These are phyloP conservation scores for Cladosporium cucumerinum DNA, from an alignment of 2,329 filamentous ascomycete species.

Conservation along the genomic window DNA sequence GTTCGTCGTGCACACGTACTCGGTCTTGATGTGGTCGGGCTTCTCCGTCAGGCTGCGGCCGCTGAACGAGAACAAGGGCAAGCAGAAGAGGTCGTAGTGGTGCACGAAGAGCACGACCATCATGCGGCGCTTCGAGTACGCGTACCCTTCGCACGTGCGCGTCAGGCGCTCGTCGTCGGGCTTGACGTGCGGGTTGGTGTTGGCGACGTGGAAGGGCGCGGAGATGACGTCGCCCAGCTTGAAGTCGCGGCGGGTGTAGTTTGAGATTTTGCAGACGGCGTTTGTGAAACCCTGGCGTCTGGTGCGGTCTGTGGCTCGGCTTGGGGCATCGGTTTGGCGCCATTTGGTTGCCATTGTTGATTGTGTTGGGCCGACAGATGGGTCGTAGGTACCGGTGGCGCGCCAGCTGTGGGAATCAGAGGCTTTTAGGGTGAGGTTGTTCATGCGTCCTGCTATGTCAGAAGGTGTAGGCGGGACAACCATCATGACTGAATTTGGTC, in stretches of 20 bases:
- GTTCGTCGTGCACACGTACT: slow-evolving; percentile 19
- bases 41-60: slow-evolving; percentile 11
- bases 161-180: background rate
- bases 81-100: slow-evolving; percentile 18
- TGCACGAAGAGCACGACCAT: slow-evolving; percentile 20
- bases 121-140: slow-evolving; percentile 23
- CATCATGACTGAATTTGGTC: too few relatives aligned
- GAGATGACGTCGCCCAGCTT: slow-evolving; percentile 21
- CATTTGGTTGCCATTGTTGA: slow-evolving; percentile 10
- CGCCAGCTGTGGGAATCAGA: too few relatives aligned
- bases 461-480: too few relatives aligned
- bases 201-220: slow-evolving; percentile 20
- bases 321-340: background rate
- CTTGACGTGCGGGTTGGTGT: slow-evolving; percentile 19
- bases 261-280: background rate
- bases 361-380: slow-evolving; percentile 14
- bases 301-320: too few relatives aligned
- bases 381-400: slow-evolving; percentile 5
- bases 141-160: slow-evolving; percentile 16
- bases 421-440: too few relatives aligned
- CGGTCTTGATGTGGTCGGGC: slow-evolving; percentile 4
- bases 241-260: slow-evolving; percentile 17
- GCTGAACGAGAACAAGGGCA: slow-evolving; percentile 19
- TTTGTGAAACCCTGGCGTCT: too few relatives aligned
- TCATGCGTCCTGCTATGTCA: too few relatives aligned